These are phyloP conservation scores for Leptographium procerum DNA, from an alignment of 2,329 filamentous ascomycete genomes.

Conservation along the genomic window DNA sequence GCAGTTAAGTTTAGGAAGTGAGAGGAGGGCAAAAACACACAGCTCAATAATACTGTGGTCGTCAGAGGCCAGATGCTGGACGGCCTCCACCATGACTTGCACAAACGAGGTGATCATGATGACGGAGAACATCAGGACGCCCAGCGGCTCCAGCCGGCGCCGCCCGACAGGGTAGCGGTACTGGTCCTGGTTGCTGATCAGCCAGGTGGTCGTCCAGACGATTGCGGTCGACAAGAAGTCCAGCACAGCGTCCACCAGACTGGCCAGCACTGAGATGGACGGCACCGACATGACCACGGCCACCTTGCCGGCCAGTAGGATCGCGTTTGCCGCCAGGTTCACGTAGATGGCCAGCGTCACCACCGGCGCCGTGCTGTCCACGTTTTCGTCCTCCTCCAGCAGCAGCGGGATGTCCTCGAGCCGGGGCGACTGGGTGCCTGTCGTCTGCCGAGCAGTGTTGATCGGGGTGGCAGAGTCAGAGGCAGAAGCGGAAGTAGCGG, in stretches of 20 bases:
- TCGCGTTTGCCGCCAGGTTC: slow-evolving; percentile 67
- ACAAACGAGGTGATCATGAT: slow-evolving; percentile 81
- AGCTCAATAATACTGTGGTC: slow-evolving; percentile 64
- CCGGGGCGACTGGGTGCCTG: slow-evolving; percentile 21
- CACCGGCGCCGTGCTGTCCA: slow-evolving; percentile 62
- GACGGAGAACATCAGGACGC: slow-evolving; percentile 69
- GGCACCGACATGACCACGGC: slow-evolving; percentile 66
- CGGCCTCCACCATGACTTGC: slow-evolving; percentile 63
- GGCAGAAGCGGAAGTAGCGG: neutral
- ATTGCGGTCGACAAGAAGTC: slow-evolving; percentile 76
- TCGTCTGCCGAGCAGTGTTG: neutral
- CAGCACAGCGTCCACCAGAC: slow-evolving; percentile 65
- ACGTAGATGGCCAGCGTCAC: slow-evolving; percentile 83
- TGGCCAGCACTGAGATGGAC: slow-evolving; percentile 71
- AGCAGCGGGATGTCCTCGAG: slow-evolving; percentile 54
- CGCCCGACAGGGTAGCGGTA: slow-evolving; percentile 71
- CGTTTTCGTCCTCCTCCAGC: slow-evolving; percentile 48
- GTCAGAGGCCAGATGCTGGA: slow-evolving; percentile 47
- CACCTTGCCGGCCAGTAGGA: slow-evolving; percentile 66
- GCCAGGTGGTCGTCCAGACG: slow-evolving; percentile 64
- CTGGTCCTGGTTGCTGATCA: slow-evolving; percentile 63
- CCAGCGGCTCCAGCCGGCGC: slow-evolving; percentile 65
- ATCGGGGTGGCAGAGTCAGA: neutral
- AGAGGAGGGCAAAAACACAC: slow-evolving; percentile 15
- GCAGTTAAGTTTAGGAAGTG: no score